phyloP scores from a whole-genome alignment of 306 rosid species.

The Vigna unguiculata region DNA sequence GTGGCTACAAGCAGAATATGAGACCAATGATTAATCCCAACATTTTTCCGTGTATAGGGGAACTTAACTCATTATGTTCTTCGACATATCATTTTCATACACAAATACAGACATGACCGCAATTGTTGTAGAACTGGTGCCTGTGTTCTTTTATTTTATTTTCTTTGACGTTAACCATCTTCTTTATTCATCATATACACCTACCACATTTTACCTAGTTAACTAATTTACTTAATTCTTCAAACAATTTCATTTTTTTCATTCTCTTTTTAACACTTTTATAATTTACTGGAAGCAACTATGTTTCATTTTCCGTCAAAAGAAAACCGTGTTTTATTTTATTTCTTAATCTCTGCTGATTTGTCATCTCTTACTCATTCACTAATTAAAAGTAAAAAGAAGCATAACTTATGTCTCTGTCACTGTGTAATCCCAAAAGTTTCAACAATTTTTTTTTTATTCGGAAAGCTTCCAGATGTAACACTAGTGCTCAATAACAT shows the following conservation, averaged over 20 bases:
- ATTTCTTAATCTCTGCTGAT: no score
- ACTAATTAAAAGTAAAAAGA: not conserved
- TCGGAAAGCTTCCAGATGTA: not conserved
- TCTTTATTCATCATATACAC: slow-evolving; percentile 31
- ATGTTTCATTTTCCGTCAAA: not conserved
- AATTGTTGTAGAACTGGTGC: slow-evolving; percentile 34
- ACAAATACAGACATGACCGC: slow-evolving; percentile 32
- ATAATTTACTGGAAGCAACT: not conserved
- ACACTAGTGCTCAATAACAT: not conserved
- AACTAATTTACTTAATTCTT: no score
- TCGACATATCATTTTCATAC: slow-evolving; percentile 42
- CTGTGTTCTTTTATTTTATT: slow-evolving; percentile 16
- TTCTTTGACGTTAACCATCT: not conserved
- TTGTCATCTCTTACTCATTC: not conserved
- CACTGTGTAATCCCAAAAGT: not conserved
- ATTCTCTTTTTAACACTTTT: no score
- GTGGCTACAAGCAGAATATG: not conserved
- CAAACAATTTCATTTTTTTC: no score
- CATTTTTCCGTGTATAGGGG: slow-evolving; percentile 30
- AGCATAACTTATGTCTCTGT: not conserved
- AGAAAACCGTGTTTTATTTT: not conserved
- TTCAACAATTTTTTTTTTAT: no score
- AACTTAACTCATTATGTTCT: slow-evolving; percentile 34
- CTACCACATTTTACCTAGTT: not conserved
- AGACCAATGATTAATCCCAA: slow-evolving; percentile 3